Evolutionary conservation across 2,329 filamentous ascomycete genomes (phyloP), one percentile per base, ranked within the genome.

Genomic region (Purpureocillium takamizusanense): DNA sequence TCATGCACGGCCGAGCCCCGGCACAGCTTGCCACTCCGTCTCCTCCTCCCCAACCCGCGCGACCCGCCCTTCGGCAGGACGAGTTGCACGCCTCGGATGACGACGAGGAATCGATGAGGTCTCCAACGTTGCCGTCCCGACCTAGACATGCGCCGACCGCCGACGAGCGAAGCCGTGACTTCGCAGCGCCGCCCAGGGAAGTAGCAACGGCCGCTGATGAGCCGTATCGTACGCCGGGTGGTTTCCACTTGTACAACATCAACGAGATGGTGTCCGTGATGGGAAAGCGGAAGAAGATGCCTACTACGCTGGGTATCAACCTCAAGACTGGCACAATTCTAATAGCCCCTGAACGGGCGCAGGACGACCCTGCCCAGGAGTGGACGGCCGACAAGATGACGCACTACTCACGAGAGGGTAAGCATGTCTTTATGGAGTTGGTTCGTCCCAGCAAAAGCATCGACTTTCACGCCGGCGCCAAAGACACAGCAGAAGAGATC

Each of bases 241-340:
- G 86, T 2, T 97, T 89, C 55, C 89, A 94, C 55, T 72, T 97
- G 60, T 97, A 95, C 64, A 95, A 95, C 52, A 89, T 97, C 52
- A 94, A 89, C 56, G 90, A 97, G 63, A 95, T 95, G 84, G 78
- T 95, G 4, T 90, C 88, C n/a, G 79, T 92, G 33, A 89, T 95
- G 78, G 90, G 90, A 40, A 95, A 94, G 67, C 83, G 86, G 53
- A 95, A 95, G 70, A 97, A 97, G 66, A 92, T 95, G 86, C 88
- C 90, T 1, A 95, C 88, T n/a, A 95, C 86, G 0, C 63, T 97
- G 29, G 90, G 90, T n/a, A 83, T 97, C 54, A 95, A 97, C 56
- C 70, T 92, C 40, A 81, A 83, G 35, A 94, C 86, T 13, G 89
- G 89, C 30, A 77, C 83, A 25, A 94, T 98, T 49, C 80, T 95